phyloP scores from a whole-genome alignment of 1,139 yeast genomes.

The Yamadazyma triangularis region DNA sequence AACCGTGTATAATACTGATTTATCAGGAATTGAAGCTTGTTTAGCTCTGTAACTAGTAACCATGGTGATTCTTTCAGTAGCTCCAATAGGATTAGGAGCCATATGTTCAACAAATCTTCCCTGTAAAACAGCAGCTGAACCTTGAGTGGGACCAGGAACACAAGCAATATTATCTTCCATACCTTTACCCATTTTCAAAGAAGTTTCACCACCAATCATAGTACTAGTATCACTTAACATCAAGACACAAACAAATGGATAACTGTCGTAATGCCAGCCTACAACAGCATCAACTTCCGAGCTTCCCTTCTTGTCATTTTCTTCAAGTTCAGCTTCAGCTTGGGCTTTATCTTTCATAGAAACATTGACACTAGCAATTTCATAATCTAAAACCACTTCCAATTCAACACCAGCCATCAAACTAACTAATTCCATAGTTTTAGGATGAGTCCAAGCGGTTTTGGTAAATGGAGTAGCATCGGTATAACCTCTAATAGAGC shows the following conservation, averaged over 20 bases:
- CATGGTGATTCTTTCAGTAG: constrained; percentile 51
- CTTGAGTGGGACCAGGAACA: constrained; percentile 50
- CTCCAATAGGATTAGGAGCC: constrained; percentile 52
- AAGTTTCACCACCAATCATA: constrained; percentile 60
- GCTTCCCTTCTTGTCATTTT: constrained; percentile 12
- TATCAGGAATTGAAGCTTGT: constrained; percentile 21
- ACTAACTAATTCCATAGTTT: constrained; percentile 43
- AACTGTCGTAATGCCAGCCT: constrained; percentile 57
- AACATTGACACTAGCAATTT: constrained; percentile 47
- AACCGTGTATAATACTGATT: constrained; percentile 28
- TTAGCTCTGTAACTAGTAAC: constrained; percentile 36
- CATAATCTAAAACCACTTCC: constrained; percentile 49
- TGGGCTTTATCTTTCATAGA: constrained; percentile 32
- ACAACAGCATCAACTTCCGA: constrained; percentile 42
- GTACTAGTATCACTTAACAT: constrained; percentile 54
- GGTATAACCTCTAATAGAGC: constrained; percentile 46
- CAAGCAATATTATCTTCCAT: constrained; percentile 29
- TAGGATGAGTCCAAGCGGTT: constrained; percentile 54
- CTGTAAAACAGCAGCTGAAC: constrained; percentile 51
- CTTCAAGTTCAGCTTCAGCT: constrained; percentile 17
- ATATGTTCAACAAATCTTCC: constrained; percentile 52
- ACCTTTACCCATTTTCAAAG: constrained; percentile 37
- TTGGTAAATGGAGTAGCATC: constrained; percentile 42
- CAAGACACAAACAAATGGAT: constrained; percentile 57
- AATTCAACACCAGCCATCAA: constrained; percentile 54